These are phyloP conservation scores for Danielia reshetovae DNA, from an alignment of 805 yeast species.

Conservation along the genomic window DNA sequence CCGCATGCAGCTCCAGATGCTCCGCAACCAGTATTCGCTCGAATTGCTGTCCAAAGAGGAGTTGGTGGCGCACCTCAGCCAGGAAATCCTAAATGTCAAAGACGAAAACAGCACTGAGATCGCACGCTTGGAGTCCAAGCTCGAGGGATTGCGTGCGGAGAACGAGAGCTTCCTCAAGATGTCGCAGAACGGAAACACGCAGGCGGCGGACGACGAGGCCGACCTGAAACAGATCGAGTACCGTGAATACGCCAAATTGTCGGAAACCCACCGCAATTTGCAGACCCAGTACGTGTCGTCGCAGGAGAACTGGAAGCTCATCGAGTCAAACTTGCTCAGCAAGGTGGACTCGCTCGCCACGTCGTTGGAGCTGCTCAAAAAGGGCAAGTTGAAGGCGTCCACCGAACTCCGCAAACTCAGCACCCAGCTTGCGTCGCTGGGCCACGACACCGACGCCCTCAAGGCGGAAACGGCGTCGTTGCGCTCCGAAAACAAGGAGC, in stretches of 20 bases:
- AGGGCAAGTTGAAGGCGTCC: constrained; percentile 22
- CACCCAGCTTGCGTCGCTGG: constrained; percentile 10
- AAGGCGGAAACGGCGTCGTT: constrained; percentile 3
- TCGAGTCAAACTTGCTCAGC: constrained; percentile 62
- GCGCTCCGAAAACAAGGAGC: constrained; percentile 23
- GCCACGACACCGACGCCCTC: constrained; percentile 23
- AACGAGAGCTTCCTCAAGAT: constrained; percentile 40
- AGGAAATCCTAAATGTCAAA: constrained; percentile 30
- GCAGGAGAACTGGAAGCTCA: constrained; percentile 76
- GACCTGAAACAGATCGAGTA: constrained; percentile 25
- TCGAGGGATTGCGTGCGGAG: constrained; percentile 64
- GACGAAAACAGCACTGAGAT: constrained; percentile 43
- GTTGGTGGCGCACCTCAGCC: constrained; percentile 27
- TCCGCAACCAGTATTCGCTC: constrained; percentile 20
- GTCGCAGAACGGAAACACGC: constrained; percentile 2
- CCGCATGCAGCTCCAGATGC: constrained; percentile 31
- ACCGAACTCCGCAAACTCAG: constrained; percentile 32
- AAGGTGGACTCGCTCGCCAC: constrained; percentile 38
- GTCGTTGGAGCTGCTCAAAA: constrained; percentile 26
- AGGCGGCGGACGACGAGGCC: constrained; percentile 15
- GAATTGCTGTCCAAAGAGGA: constrained; percentile 31
- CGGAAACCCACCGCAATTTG: constrained; percentile 49
- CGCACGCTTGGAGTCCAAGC: constrained; percentile 58
- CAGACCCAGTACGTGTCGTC: constrained; percentile 73
- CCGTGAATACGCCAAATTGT: constrained; percentile 39